Base-by-base conservation (phyloP, 75 land plant genomes). In the Picea sitchensis region DNA sequence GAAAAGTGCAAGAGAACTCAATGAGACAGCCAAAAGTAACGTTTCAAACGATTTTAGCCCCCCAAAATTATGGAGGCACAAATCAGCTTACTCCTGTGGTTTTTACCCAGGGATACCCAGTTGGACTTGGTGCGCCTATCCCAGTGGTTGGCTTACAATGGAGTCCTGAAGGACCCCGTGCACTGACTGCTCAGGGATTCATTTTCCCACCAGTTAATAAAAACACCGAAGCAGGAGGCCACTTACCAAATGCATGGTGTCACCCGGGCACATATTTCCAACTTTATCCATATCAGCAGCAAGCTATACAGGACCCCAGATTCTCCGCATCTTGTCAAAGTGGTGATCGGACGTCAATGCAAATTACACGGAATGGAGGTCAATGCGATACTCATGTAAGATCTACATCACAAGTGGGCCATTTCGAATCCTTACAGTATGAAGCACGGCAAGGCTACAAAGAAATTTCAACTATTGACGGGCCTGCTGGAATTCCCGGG, bases 211-310 rank as follows among this genome's bases (percentile, higher is more conserved):
- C 23, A 20, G 73, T 71, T 44, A 71, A 71, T 44, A 71, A 71
- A 71, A 41, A 36, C 23, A 44, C n/a, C 44, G 54, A 71, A 71
- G 47, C 20, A 44, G 44, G 73, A 18, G 4, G 51, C 7, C 73
- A 38, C 14, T 20, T 69, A 31, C 20, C 73, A 69, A 32, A 38
- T 69, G 51, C 73, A 17, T 69, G 73, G n/a, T 69, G 73, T 69
- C 73, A 23, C 21, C 56, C 38, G 56, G 54, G 73, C 20, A 44
- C 73, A 71, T 71, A 71, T 41, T 13, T 71, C 11, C 73, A 71
- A 44, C n/a, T 71, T 41, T 71, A 71, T 71, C 73, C 73, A 71
- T 71, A 71, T 44, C 73, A 71, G 74, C 30, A 71, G 54, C 74
- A 71, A n/a, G 74, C 44, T 36, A 44, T 71, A 71, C 54, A 44